Conservation (phyloP, 441 rosid genomes). For the Omphalea diandra region DNA sequence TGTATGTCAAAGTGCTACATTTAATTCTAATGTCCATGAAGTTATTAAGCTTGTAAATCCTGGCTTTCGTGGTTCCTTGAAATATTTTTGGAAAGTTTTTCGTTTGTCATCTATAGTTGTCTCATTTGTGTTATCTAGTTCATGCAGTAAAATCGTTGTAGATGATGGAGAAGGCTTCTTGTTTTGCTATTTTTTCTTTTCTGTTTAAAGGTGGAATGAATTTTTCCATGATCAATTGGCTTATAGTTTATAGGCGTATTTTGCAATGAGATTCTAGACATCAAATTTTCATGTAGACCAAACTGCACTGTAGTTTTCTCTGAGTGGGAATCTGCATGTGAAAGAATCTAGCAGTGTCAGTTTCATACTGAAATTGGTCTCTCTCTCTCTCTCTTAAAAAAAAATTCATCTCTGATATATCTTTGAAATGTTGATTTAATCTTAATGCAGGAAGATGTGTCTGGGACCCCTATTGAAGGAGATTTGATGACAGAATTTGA, state of each 20-base stretch:
- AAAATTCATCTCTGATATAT: neutral
- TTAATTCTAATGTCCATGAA: neutral
- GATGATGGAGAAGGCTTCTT: no score
- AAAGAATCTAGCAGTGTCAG: slow-evolving; percentile 1
- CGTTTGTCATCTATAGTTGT: neutral
- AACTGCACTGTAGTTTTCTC: slow-evolving; percentile 1
- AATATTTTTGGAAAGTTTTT: neutral
- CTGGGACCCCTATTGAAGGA: slow-evolving; percentile 36
- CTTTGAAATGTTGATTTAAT: slow-evolving; percentile 22
- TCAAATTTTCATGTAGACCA: neutral
- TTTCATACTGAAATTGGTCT: slow-evolving; percentile 2
- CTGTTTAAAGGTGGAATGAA: no score
- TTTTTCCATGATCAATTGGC: no score
- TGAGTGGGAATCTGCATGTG: neutral
- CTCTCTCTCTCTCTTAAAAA: slow-evolving; percentile 17
- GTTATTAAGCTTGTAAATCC: neutral
- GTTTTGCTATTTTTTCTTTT: no score
- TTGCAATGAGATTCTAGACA: slow-evolving; percentile 1
- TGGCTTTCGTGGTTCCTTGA: neutral
- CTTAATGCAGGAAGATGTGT: slow-evolving; percentile 41
- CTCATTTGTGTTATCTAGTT: neutral
- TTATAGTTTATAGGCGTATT: no score
- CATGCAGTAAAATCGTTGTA: neutral
- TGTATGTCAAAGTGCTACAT: neutral
- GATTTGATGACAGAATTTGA: slow-evolving; percentile 82